Base-by-base conservation (phyloP, 768 basidiomycete species). In the Wakefieldia striispora region DNA sequence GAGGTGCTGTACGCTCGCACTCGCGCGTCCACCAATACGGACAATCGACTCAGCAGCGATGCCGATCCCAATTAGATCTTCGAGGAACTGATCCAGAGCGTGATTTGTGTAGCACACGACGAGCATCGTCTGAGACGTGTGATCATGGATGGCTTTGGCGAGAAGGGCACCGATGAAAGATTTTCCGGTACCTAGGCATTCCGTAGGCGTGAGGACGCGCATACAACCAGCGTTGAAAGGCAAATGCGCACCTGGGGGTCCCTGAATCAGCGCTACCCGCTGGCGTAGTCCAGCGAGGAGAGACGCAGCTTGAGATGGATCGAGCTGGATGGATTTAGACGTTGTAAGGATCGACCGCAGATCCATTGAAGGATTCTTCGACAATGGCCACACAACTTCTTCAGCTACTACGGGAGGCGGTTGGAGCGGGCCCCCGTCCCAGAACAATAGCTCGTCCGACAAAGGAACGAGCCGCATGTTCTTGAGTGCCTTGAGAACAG, bases 21-120 rank as follows among this genome's bases (percentile, higher is more conserved):
- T 80, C 0, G 77, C 75, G 52, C 85, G 84, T 10, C 84, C 76
- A 8, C 76, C 75, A 0, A 88, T 67, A 0, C 86, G 77, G 27
- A 86, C 78, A 45, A 88, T 78, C 26, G 63, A 70, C 0, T 38
- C 10, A 0, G 52, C 37, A 1, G 78, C 75, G 3, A 88, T 84
- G 0, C 82, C 84, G 26, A 82, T 81, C 17, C 74, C 71, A 2
- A 87, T 59, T 2, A 88, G 74, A 45, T 82, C 79, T 20, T 80
- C 77, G 4, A 88, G 71, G 47, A 88, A 83, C 43, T 86, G 80
- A 52, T 88, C 86, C 0, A 88, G 75, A 0, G 86, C 86, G 39
- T 88, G 86, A 49, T 88, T 88, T 1, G 86, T 88, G 53, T 80
- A 87, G 54, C 84, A 86, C 16, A 85, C 81, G 1, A 87, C 83